Percentiles rank a stretch among this genome's conserved stretches.
Conservation (phyloP, 2,329 filamentous ascomycete genomes). For the Cladosporium halotolerans region DNA sequence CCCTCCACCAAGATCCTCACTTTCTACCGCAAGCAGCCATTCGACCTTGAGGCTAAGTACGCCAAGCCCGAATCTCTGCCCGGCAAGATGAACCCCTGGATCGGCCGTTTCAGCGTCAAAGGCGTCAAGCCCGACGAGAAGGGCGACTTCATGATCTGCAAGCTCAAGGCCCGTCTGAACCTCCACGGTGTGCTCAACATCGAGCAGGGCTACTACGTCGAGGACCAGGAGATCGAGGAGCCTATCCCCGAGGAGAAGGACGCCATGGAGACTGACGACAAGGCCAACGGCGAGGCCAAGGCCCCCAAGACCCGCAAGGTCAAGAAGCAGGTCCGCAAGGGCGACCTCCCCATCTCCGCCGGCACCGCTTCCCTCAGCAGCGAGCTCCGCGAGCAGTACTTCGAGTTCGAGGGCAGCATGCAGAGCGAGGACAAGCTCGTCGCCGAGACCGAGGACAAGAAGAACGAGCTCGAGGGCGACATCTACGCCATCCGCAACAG, state of each 20-base stretch:
- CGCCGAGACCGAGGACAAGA: constrained; percentile 96
- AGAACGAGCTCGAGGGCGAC: constrained; percentile 97
- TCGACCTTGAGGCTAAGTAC: constrained; percentile 93
- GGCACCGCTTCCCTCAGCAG: constrained; percentile 76
- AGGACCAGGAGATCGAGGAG: constrained; percentile 96
- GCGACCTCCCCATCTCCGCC: constrained; percentile 79
- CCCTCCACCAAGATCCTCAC: constrained; percentile 98
- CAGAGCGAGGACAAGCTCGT: constrained; percentile 98
- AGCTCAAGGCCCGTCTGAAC: constrained; percentile 95
- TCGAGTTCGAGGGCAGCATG: constrained; percentile 85
- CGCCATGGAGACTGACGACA: constrained; percentile 85
- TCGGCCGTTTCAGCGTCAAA: constrained; percentile 96
- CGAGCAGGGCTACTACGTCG: constrained; percentile 94
- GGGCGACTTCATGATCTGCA: constrained; percentile 99
- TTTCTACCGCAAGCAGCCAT: constrained; percentile 97
- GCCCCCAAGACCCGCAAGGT: constrained; percentile 86
- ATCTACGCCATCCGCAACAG: constrained; percentile 97
- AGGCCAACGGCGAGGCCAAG: constrained; percentile 45
- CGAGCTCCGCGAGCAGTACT: constrained; percentile 56
- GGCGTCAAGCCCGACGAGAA: constrained; percentile 88
- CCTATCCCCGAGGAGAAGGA: constrained; percentile 72
- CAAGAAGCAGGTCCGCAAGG: constrained; percentile 98
- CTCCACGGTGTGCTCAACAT: constrained; percentile 94
- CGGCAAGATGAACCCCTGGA: constrained; percentile 88
- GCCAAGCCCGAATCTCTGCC: constrained; percentile 79